A percentile compares a stretch with the other conserved stretches of the same genome.
phyloP scores from a whole-genome alignment of 306 rosid species.

The Medicago arabica region DNA sequence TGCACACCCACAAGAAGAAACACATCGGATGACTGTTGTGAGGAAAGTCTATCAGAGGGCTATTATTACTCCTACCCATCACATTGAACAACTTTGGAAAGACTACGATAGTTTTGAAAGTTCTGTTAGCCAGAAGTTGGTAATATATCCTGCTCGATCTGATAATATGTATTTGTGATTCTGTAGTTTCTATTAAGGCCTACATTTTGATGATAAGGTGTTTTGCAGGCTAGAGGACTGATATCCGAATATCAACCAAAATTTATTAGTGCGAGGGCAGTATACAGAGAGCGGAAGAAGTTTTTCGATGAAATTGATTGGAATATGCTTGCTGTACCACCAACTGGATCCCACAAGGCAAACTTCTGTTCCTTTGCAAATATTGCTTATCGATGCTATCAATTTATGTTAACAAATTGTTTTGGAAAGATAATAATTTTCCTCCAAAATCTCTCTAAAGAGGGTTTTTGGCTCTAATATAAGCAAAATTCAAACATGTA shows the following conservation, averaged over 20 bases:
- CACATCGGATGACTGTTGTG: slow-evolving; percentile 84
- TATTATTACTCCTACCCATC: slow-evolving; percentile 91
- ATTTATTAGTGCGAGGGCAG: slow-evolving; percentile 92
- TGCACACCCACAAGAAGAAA: slow-evolving; percentile 72
- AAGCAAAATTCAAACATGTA: not conserved
- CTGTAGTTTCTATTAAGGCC: slow-evolving; percentile 17
- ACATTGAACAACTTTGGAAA: slow-evolving; percentile 94
- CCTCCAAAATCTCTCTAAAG: not conserved
- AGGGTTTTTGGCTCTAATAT: not conserved
- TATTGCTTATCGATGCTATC: slow-evolving; percentile 11
- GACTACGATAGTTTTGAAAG: slow-evolving; percentile 94
- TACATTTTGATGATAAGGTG: slow-evolving; percentile 42
- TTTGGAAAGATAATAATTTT: slow-evolving; percentile 1
- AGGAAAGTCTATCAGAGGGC: slow-evolving; percentile 89
- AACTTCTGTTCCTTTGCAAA: slow-evolving; percentile 42
- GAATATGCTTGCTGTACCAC: slow-evolving; percentile 96
- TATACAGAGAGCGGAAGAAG: slow-evolving; percentile 92
- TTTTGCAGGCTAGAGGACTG: slow-evolving; percentile 89
- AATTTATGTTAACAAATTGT: not conserved
- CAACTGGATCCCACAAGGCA: slow-evolving; percentile 89
- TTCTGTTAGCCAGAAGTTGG: slow-evolving; percentile 96
- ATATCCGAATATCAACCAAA: slow-evolving; percentile 92
- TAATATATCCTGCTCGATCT: slow-evolving; percentile 49
- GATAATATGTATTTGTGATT: slow-evolving; percentile 21
- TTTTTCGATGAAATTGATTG: slow-evolving; percentile 85